These are phyloP conservation scores for Priceomyces fermenticarens DNA, from an alignment of 805 yeast species.

Conservation along the genomic window DNA sequence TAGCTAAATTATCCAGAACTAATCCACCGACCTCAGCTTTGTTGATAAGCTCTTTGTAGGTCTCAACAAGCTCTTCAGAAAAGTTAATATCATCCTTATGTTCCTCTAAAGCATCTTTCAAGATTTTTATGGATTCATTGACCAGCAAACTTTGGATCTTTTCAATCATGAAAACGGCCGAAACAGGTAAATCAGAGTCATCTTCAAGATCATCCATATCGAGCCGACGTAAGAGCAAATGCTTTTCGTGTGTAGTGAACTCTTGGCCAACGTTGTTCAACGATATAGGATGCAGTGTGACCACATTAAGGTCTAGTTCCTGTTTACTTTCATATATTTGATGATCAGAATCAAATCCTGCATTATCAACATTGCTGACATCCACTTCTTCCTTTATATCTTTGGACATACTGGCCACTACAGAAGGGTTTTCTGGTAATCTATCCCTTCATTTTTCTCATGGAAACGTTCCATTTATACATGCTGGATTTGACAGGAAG, in stretches of 20 bases:
- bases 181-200: slow-evolving; percentile 4
- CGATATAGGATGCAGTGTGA: slow-evolving; percentile 6
- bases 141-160: slow-evolving; percentile 21
- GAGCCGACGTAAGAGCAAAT: slow-evolving; percentile 3
- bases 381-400: slow-evolving; percentile 11
- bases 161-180: slow-evolving; percentile 9
- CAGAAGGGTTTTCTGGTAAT: too few species aligned
- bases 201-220: slow-evolving; percentile 5
- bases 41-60: background rate
- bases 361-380: slow-evolving; percentile 1
- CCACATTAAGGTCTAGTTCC: slow-evolving; percentile 6
- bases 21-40: background rate
- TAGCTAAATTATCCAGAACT: background rate
- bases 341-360: background rate
- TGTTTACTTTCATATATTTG: slow-evolving; percentile 3
- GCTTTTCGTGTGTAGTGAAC: slow-evolving; percentile 5
- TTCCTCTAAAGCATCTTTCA: slow-evolving; percentile 25
- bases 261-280: slow-evolving; percentile 5
- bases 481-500: too few species aligned
- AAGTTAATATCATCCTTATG: slow-evolving; percentile 34
- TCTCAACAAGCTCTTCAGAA: slow-evolving; percentile 14
- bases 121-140: slow-evolving; percentile 23
- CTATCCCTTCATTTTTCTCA: too few species aligned
- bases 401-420: too few species aligned
- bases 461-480: too few species aligned